Evolutionary conservation across 768 basidiomycete species (phyloP), one percentile per base, ranked within the genome.

Genomic region (Boletales sp.): DNA sequence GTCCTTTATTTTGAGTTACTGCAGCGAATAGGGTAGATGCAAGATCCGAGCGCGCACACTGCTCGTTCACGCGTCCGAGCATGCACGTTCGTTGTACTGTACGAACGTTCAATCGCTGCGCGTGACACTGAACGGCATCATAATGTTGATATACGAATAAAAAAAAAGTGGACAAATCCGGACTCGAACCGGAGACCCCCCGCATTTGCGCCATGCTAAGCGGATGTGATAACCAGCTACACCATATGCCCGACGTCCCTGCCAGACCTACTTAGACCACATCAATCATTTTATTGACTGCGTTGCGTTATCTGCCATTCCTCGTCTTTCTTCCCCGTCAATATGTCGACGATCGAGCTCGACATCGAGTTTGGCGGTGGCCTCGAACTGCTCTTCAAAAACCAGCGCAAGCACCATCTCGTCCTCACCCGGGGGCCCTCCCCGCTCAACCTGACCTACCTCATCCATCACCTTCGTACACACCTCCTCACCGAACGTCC

Each of bases 321-420:
- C 25, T 21, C 17, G 18, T 19, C 39, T 4, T 5, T 18, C 38
- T 6, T 10, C 6, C 38, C 17, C 19, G 12, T 10, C 33, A 9
- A 19, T 11, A 57, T 55, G 48, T 55, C 50, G 19, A 64, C 57
- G 51, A 56, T 70, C 46, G 25, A 62, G 35, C 55, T 92, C 57
- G 86, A 80, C 51, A 70, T 93, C 58, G 85, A 87, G 63, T 91
- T 93, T 65, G 74, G 87, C 48, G 92, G 92, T 37, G 92, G 92
- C 14, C 81, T 94, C 50, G 93, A 95, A 65, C 76, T 90, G 3
- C 73, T 95, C 9, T 95, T 95, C 72, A 74, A 76, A 9, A 87
- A 90, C 56, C 63, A 81, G 53, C 83, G 84, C 28, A 70, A 68
- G 0, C 84, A 92, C 65, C 50, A 59, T 9, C 54, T 94, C 34